Evolutionary conservation across 78 protist genomes (phyloP).

Genomic region (Thecamonas trahens): DNA sequence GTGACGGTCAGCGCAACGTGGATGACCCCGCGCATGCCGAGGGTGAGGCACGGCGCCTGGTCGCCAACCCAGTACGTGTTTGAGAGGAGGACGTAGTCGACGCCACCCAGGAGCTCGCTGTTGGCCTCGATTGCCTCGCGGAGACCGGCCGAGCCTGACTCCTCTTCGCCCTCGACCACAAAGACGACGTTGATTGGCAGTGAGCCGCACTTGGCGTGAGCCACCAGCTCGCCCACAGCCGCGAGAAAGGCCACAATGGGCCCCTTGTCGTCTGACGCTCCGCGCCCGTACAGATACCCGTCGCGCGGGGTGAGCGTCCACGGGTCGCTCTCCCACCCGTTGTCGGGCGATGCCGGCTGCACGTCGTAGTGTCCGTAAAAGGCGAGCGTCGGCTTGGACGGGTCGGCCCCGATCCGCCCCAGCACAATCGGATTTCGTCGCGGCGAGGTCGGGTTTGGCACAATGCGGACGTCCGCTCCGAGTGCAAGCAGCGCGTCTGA

Average conservation of each 20-base stretch:
- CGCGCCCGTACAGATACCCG: conserved; percentile 47
- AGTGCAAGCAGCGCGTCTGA: too few species aligned
- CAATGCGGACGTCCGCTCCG: too few species aligned
- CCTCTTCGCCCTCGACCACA: conserved; percentile 32
- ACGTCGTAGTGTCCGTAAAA: conserved; percentile 53
- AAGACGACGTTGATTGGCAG: conserved; percentile 21
- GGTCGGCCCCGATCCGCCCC: conserved; percentile 10
- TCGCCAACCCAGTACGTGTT: conserved; percentile 47
- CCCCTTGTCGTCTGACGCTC: conserved; percentile 45
- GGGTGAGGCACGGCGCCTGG: conserved; percentile 30
- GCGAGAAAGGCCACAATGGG: conserved; percentile 21
- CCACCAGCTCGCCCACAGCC: conserved; percentile 16
- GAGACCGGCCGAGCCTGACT: not conserved
- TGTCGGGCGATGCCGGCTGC: conserved; percentile 29
- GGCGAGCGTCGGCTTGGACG: conserved; percentile 16
- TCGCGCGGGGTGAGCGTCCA: conserved; percentile 1
- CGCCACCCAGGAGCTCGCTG: not conserved
- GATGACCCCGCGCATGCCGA: conserved; percentile 47
- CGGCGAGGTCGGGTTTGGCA: not conserved
- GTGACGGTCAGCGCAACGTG: conserved; percentile 17
- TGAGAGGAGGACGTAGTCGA: not conserved
- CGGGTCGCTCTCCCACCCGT: conserved; percentile 31
- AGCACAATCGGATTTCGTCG: conserved; percentile 12
- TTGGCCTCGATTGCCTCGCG: not conserved
- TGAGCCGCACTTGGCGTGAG: not conserved